Conservation (phyloP, 306 rosid genomes). For the Rosa persica region DNA sequence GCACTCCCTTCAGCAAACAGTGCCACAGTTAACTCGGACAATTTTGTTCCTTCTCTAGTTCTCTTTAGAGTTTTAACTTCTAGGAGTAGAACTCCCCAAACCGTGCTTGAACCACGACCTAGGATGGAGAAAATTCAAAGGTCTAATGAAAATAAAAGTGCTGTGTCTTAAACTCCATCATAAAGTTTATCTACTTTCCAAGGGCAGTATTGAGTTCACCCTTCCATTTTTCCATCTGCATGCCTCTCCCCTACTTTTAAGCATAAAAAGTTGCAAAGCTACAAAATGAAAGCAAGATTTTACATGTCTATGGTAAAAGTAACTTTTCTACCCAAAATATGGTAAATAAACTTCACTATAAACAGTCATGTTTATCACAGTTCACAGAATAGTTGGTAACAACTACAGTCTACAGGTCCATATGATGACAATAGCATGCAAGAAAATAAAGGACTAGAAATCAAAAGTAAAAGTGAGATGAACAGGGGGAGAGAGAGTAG, state of each 20-base stretch:
- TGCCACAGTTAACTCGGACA: too few relatives aligned
- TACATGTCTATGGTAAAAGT: neutral
- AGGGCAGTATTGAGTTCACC: neutral
- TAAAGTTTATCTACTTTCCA: neutral
- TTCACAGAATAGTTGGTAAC: constrained; percentile 6
- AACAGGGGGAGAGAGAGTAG: neutral
- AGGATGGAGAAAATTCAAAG: too few relatives aligned
- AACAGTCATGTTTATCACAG: neutral
- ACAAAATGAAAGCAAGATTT: neutral
- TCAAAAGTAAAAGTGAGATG: neutral
- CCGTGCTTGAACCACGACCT: too few relatives aligned
- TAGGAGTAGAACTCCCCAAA: too few relatives aligned
- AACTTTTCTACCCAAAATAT: neutral
- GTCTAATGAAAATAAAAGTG: too few relatives aligned
- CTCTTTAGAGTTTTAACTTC: too few relatives aligned
- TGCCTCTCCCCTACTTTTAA: neutral
- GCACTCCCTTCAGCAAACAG: too few relatives aligned
- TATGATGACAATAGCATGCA: neutral
- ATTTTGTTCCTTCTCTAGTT: too few relatives aligned
- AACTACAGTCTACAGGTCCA: constrained; percentile 11
- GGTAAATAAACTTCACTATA: neutral
- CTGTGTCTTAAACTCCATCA: too few relatives aligned
- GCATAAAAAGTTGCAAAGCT: neutral
- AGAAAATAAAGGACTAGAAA: neutral
- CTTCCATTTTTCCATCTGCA: neutral